phyloP scores from a whole-genome alignment of 1,284 basidiomycete species.

The Heterobasidion parviporum region DNA sequence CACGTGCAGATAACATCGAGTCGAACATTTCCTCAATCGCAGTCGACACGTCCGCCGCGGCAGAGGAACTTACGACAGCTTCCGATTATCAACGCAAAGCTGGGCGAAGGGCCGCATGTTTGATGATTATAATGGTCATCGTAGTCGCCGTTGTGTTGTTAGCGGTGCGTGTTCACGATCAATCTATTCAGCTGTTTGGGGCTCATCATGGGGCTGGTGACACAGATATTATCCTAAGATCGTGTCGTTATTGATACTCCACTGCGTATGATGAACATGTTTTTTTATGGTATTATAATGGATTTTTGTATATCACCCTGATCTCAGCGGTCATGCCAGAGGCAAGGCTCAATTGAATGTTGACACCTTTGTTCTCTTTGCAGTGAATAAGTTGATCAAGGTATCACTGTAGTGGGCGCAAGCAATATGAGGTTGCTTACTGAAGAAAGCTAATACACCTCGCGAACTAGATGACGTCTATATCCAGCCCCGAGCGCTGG shows the following conservation, averaged over 20 bases:
- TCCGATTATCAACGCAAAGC: slow-evolving; percentile 94
- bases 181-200: neutral
- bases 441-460: too few relatives aligned
- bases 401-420: too few relatives aligned
- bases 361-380: too few relatives aligned
- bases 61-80: slow-evolving; percentile 84
- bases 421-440: too few relatives aligned
- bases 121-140: slow-evolving; percentile 82
- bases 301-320: neutral
- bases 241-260: too few relatives aligned
- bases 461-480: too few relatives aligned
- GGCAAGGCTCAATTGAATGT: too few relatives aligned
- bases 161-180: slow-evolving; percentile 56
- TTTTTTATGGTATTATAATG: slow-evolving; percentile 12
- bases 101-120: slow-evolving; percentile 81
- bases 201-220: neutral
- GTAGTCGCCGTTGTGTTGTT: slow-evolving; percentile 88
- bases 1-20: slow-evolving; percentile 81
- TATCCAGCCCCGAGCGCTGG: too few relatives aligned
- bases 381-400: too few relatives aligned
- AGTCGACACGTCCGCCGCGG: slow-evolving; percentile 78
- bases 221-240: slow-evolving; percentile 8
- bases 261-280: neutral
- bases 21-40: slow-evolving; percentile 88
- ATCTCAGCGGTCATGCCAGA: too few relatives aligned